phyloP scores from a whole-genome alignment of 495 filamentous ascomycete species.

The Bombardia bombarda region DNA sequence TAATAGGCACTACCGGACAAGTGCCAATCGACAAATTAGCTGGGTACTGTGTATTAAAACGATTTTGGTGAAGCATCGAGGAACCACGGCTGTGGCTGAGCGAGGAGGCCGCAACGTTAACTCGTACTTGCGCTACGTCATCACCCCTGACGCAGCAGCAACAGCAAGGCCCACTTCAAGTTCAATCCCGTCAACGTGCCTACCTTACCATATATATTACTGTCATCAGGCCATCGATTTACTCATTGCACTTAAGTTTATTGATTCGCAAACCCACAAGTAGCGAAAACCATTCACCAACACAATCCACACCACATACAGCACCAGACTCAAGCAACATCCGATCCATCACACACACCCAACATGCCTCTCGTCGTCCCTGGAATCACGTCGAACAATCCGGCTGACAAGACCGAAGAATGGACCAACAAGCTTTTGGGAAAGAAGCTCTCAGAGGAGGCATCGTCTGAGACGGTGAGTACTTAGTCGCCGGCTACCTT shows the following conservation, averaged over 20 bases:
- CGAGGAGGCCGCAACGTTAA: too few species aligned
- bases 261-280: background rate
- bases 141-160: too few species aligned
- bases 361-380: conserved; percentile 82
- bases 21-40: too few species aligned
- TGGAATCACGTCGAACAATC: conserved; percentile 56
- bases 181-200: background rate
- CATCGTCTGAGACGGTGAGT: conserved; percentile 37
- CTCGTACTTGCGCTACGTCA: too few species aligned
- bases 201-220: background rate
- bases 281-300: too few species aligned
- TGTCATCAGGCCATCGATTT: background rate
- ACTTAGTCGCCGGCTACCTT: background rate
- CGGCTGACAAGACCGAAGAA: conserved; percentile 45
- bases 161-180: too few species aligned
- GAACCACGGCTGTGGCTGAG: too few species aligned
- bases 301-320: too few species aligned
- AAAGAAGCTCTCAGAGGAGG: conserved; percentile 50
- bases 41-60: too few species aligned
- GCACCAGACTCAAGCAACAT: too few species aligned
- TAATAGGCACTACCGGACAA: too few species aligned
- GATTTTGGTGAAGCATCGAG: too few species aligned
- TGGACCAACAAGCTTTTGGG: conserved; percentile 71
- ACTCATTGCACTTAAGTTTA: background rate
- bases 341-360: conserved; percentile 10